Evolutionary conservation across 2,329 filamentous ascomycete species (phyloP), one percentile per base, ranked within the genome.

Genomic region (Diaporthe sp.): DNA sequence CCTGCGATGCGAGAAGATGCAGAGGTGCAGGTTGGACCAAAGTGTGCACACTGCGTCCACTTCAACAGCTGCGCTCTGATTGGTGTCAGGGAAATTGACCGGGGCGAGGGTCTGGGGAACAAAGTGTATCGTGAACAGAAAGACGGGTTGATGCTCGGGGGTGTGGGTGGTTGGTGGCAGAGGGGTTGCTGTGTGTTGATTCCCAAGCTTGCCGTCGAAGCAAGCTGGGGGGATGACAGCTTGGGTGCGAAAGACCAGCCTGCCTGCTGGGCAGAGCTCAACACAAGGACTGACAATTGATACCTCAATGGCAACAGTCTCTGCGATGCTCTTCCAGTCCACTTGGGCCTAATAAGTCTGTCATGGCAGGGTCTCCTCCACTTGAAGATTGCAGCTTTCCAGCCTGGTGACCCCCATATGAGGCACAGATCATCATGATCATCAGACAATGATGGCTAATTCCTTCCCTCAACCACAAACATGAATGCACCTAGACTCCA

Each of bases 231-330:
- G 33, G 45, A 13, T 13, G 13, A 28, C 8, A 40, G 33, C 15
- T 52, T 22, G 45, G 45, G n/a, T 38, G 33, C 22, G 64, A 54
- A 30, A 6, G 4, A 40, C 57, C 57, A 72, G 33, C 38, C 54
- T 54, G 33, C 70, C 57, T 64, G 70, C 57, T 64, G 57, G 57
- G 25, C 42, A 71, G 30, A 50, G 61, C 61, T 66, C 42, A 35
- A 52, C 57, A 45, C 57, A 45, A n/a, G 5, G 19, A 22, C 12
- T 10, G 12, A 52, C 30, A 40, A 25, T 19, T 33, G 61, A 45
- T 47, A 15, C 30, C 42, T 35, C 38, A 13, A 45, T 19, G 45
- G n/a, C 25, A 57, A 38, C 19, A 40, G 19, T n/a, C 54, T 22
- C 3, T 25, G 42, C 12, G 8, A 70, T 61, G 28, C 19, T 70